Evolutionary conservation across 1,139 yeast genomes (phyloP).

Genomic region (Arxiozyma slooffiae): DNA sequence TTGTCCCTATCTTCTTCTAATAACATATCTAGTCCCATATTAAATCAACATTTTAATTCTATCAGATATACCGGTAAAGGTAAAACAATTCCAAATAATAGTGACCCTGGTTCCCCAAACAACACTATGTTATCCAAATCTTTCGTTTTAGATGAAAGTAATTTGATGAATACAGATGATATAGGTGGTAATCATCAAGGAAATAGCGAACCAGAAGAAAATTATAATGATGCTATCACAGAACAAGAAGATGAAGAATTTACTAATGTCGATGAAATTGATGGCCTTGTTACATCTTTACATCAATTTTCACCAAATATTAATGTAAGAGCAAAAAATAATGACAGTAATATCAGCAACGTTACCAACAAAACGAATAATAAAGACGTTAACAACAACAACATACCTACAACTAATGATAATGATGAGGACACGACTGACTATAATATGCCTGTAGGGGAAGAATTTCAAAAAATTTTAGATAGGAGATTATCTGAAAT

Average conservation of each 20-base stretch:
- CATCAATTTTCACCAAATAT: slow-evolving; percentile 7
- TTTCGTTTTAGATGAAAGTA: neutral
- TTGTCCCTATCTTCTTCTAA: neutral
- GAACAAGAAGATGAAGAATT: slow-evolving; percentile 28
- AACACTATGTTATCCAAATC: neutral
- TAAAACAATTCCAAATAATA: neutral
- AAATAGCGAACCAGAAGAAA: slow-evolving; percentile 6
- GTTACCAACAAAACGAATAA: neutral
- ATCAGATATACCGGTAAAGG: slow-evolving; percentile 4
- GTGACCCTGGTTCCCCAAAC: neutral
- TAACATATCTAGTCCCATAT: slow-evolving; percentile 1
- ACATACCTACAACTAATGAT: neutral
- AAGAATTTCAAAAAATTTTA: slow-evolving; percentile 29
- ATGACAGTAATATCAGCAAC: neutral
- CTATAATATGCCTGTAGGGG: slow-evolving; percentile 32
- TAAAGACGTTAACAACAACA: neutral
- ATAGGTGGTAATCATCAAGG: neutral
- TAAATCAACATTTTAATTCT: slow-evolving; percentile 1
- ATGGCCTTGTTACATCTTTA: slow-evolving; percentile 24
- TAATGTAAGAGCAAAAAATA: neutral
- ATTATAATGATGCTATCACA: slow-evolving; percentile 6
- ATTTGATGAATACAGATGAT: neutral
- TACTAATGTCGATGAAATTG: slow-evolving; percentile 31
- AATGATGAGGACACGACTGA: slow-evolving; percentile 15
- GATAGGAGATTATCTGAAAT: slow-evolving; percentile 32